Percentiles rank a stretch among this genome's conserved stretches.
phyloP scores from a whole-genome alignment of 208 protist genomes.

The Crithidia expoeki region DNA sequence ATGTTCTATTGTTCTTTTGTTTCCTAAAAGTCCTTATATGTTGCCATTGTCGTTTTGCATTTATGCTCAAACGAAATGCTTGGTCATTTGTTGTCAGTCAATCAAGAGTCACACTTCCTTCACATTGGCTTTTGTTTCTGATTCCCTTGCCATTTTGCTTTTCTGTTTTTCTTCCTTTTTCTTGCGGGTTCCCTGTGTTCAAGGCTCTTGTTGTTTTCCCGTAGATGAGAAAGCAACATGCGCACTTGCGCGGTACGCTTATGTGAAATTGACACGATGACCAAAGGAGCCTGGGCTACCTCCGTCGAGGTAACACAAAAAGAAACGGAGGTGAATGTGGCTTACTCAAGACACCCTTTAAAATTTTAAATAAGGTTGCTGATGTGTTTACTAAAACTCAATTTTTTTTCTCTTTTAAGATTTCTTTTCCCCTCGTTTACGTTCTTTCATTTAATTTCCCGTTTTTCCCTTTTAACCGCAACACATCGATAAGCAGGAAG shows the following conservation, averaged over 20 bases:
- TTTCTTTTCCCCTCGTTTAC: not conserved
- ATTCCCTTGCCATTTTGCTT: no score
- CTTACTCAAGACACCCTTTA: no score
- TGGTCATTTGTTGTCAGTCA: not conserved
- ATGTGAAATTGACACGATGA: not conserved
- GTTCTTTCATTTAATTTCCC: not conserved
- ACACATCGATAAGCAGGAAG: no score
- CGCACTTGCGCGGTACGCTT: no score
- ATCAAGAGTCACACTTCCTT: not conserved
- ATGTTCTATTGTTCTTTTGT: not conserved
- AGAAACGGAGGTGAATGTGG: not conserved
- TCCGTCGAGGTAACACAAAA: constrained; percentile 15
- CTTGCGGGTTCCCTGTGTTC: no score
- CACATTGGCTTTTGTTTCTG: not conserved
- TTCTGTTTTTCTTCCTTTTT: no score
- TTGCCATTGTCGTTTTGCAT: not conserved
- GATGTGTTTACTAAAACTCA: no score
- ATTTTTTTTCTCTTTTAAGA: not conserved
- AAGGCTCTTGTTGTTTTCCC: no score
- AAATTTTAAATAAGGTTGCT: no score
- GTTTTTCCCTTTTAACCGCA: not conserved
- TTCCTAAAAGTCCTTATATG: not conserved
- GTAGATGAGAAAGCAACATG: no score
- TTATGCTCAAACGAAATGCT: not conserved
- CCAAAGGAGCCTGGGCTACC: constrained; percentile 3